Conservation (phyloP, 2,329 filamentous ascomycete species). For the Didymellaceae sp. region DNA sequence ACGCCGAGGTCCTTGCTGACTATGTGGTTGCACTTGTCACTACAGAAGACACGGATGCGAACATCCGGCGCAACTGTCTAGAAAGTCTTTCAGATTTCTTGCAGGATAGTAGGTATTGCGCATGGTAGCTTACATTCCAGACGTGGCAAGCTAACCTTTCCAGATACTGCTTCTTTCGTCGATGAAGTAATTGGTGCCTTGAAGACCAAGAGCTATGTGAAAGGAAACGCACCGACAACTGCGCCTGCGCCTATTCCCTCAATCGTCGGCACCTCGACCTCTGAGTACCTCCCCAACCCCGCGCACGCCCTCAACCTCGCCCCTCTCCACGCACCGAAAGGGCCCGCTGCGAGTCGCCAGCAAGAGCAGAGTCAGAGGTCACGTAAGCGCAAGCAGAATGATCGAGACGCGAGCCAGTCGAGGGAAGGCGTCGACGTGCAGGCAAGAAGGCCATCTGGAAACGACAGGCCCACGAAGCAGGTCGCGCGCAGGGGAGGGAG, state of each 20-base stretch:
- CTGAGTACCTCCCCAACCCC: constrained; percentile 26
- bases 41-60: constrained; percentile 65
- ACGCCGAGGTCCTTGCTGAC: constrained; percentile 81
- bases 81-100: constrained; percentile 78
- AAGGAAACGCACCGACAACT: constrained; percentile 27
- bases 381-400: constrained; percentile 65
- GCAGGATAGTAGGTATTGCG: constrained; percentile 62
- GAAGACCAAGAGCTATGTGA: constrained; percentile 56
- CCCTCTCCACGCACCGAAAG: constrained; percentile 32
- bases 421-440: no score
- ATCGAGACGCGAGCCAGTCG: constrained; percentile 57
- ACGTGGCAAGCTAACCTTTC: constrained; percentile 14
- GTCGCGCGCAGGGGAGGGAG: constrained; percentile 59
- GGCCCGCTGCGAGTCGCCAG: constrained; percentile 26
- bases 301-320: constrained; percentile 28
- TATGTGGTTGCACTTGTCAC: constrained; percentile 81
- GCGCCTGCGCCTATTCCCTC: constrained; percentile 32
- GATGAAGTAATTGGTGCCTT: constrained; percentile 74
- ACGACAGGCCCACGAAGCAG: constrained; percentile 60
- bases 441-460: no score
- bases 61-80: constrained; percentile 71
- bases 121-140: background rate
- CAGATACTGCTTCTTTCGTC: constrained; percentile 69
- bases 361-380: constrained; percentile 41
- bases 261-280: constrained; percentile 29